Evolutionary conservation across 495 filamentous ascomycete genomes (phyloP).

Genomic region (Penicillium goetzii): DNA sequence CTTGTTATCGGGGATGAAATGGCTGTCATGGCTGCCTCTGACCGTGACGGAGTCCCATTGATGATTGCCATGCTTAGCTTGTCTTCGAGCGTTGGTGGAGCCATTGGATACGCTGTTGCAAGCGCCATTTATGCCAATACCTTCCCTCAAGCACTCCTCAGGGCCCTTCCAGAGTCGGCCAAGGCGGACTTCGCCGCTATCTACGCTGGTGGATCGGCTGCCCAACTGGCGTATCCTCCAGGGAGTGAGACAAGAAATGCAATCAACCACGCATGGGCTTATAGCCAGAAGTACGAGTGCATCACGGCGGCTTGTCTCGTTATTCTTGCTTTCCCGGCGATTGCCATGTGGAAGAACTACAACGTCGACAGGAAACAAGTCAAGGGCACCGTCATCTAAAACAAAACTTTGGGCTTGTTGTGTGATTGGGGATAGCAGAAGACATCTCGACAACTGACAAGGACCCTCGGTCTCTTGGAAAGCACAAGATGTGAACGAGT

Average conservation of each 20-base stretch:
- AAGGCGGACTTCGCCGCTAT: conserved; percentile 49
- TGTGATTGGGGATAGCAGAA: conserved; percentile 3
- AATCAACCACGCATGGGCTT: conserved; percentile 61
- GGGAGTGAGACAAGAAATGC: conserved; percentile 55
- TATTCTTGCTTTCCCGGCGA: conserved; percentile 35
- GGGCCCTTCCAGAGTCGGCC: conserved; percentile 40
- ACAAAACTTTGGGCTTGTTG: conserved; percentile 1
- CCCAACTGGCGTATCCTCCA: conserved; percentile 55
- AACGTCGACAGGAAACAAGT: conserved; percentile 46
- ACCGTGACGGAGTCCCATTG: conserved; percentile 62
- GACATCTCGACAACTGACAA: conserved; percentile 9
- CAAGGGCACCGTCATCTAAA: conserved; percentile 40
- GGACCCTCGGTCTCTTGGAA: neutral
- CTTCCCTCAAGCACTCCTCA: conserved; percentile 56
- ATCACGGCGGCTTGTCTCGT: conserved; percentile 48
- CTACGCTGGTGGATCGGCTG: conserved; percentile 18
- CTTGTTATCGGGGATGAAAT: conserved; percentile 67
- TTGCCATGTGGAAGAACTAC: conserved; percentile 45
- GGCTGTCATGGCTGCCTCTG: conserved; percentile 66
- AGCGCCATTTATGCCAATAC: conserved; percentile 65
- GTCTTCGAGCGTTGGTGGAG: conserved; percentile 66
- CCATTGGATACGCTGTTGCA: conserved; percentile 62
- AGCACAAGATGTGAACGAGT: neutral
- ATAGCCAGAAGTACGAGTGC: conserved; percentile 58
- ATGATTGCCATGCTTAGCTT: conserved; percentile 66